Percentiles rank a stretch among this genome's conserved stretches.
Evolutionary conservation across 306 rosid species (phyloP).

Genomic region (Comarum palustre): DNA sequence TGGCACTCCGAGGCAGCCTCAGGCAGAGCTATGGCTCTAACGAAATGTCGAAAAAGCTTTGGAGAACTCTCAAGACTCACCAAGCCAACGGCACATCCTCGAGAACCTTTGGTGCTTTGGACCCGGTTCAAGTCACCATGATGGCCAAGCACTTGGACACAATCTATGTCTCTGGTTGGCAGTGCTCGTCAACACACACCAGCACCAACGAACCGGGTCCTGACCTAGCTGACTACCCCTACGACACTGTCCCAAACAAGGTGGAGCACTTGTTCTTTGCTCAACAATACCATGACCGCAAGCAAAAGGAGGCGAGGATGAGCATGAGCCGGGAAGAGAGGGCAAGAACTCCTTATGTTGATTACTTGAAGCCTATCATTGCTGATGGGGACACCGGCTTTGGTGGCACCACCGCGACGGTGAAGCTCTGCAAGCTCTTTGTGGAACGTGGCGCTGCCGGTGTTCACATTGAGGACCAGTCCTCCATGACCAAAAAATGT

Average conservation of each 20-base stretch:
- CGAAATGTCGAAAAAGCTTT: slow-evolving; percentile 80
- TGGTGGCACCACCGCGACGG: slow-evolving; percentile 83
- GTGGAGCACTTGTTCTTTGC: slow-evolving; percentile 91
- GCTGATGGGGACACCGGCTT: slow-evolving; percentile 95
- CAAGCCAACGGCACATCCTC: slow-evolving; percentile 89
- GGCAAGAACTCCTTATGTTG: slow-evolving; percentile 67
- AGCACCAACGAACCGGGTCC: slow-evolving; percentile 94
- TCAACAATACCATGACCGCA: slow-evolving; percentile 86
- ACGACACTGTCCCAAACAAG: slow-evolving; percentile 97
- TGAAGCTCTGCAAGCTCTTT: slow-evolving; percentile 92
- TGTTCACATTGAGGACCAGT: slow-evolving; percentile 93
- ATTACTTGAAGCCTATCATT: slow-evolving; percentile 83
- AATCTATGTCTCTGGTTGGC: slow-evolving; percentile 97
- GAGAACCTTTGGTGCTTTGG: slow-evolving; percentile 92
- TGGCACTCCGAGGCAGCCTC: slow-evolving; percentile 75
- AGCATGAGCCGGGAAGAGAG: slow-evolving; percentile 75
- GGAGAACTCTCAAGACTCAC: slow-evolving; percentile 78
- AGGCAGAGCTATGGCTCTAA: slow-evolving; percentile 70
- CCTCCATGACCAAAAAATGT: slow-evolving; percentile 83
- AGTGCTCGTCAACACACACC: slow-evolving; percentile 89
- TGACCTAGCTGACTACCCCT: slow-evolving; percentile 95
- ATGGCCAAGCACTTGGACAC: slow-evolving; percentile 92
- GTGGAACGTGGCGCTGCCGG: slow-evolving; percentile 98
- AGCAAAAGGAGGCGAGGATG: slow-evolving; percentile 86
- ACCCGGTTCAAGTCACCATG: slow-evolving; percentile 90